Percentiles rank a stretch among this genome's conserved stretches.
phyloP scores from a whole-genome alignment of 106 monocot genomes.

The Dendrobium chrysotoxum region DNA sequence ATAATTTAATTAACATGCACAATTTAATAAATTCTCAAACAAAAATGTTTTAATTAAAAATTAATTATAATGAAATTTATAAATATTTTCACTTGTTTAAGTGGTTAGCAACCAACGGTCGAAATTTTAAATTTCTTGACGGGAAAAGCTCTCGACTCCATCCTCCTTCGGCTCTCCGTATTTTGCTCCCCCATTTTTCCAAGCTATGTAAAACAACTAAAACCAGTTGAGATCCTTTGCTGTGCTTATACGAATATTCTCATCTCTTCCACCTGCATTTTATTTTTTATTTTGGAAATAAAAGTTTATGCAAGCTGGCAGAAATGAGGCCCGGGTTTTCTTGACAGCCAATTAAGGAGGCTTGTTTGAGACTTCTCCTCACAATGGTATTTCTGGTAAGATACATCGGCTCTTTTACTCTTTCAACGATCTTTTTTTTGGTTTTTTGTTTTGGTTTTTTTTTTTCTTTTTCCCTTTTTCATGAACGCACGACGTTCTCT shows the following conservation, averaged over 20 bases:
- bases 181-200: neutral
- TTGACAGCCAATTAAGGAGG: too few relatives aligned
- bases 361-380: neutral
- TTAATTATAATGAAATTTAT: too few relatives aligned
- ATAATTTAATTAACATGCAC: too few relatives aligned
- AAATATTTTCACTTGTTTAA: neutral
- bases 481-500: neutral
- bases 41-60: too few relatives aligned
- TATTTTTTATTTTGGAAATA: neutral
- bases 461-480: neutral
- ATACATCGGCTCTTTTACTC: neutral
- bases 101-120: neutral
- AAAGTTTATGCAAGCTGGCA: conserved; percentile 3
- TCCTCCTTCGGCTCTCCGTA: neutral
- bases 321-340: neutral
- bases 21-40: too few relatives aligned
- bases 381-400: neutral
- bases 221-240: neutral
- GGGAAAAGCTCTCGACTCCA: neutral
- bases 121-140: neutral
- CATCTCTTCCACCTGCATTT: neutral
- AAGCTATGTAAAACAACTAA: too few relatives aligned
- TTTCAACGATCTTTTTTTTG: neutral
- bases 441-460: too few relatives aligned
- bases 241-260: neutral